These are phyloP conservation scores for Forsythia suspensa DNA, from an alignment of 257 asterid species.

Conservation along the genomic window DNA sequence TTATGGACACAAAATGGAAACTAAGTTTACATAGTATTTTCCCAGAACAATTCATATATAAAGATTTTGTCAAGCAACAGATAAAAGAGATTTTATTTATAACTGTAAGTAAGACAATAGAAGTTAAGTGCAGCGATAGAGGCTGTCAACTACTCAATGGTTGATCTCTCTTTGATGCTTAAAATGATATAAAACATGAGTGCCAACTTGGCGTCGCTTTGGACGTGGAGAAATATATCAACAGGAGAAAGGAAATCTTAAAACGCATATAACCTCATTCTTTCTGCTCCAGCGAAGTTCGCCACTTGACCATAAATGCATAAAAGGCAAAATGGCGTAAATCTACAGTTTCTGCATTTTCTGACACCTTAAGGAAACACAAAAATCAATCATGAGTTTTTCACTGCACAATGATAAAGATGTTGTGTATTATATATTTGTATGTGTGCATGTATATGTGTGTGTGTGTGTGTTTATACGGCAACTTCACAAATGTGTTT, in stretches of 20 bases:
- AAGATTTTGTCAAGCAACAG: not conserved
- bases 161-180: constrained; percentile 9
- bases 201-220: not conserved
- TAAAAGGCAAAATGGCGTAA: constrained; percentile 87
- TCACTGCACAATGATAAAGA: not conserved
- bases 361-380: constrained; percentile 54
- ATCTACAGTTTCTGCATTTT: constrained; percentile 70
- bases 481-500: no score
- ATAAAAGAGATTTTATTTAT: not conserved
- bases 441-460: no score
- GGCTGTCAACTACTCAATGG: not conserved
- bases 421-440: not conserved
- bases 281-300: constrained; percentile 84
- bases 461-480: not conserved
- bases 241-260: constrained; percentile 7
- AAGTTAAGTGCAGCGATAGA: constrained; percentile 3
- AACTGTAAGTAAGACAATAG: not conserved
- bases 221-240: constrained; percentile 11
- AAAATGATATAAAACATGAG: constrained; percentile 6
- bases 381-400: constrained; percentile 20
- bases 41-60: not conserved
- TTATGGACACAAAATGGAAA: not conserved
- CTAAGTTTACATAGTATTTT: not conserved
- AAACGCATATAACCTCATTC: constrained; percentile 56
- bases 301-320: constrained; percentile 92